phyloP scores from a whole-genome alignment of 2,329 filamentous ascomycete species.

The Neonectria faginata region DNA sequence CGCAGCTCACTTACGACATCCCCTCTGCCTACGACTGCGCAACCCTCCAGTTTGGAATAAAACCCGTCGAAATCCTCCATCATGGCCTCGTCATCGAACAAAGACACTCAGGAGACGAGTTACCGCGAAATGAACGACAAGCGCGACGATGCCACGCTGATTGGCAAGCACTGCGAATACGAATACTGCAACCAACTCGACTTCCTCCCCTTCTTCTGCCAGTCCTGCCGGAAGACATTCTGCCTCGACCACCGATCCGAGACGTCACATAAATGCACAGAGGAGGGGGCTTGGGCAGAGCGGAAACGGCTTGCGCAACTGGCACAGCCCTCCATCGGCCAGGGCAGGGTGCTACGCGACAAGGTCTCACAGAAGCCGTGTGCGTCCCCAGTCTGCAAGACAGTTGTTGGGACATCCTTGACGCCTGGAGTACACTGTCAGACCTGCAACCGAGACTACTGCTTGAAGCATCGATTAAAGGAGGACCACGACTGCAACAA shows the following conservation, averaged over 20 bases:
- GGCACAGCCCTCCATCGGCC: constrained; percentile 64
- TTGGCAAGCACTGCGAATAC: constrained; percentile 92
- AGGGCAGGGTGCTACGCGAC: constrained; percentile 66
- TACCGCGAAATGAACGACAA: constrained; percentile 79
- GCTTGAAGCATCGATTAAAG: constrained; percentile 78
- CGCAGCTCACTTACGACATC: constrained; percentile 44
- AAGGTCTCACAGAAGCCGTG: constrained; percentile 74
- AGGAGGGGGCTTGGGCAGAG: constrained; percentile 72
- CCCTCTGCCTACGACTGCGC: constrained; percentile 43
- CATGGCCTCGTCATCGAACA: constrained; percentile 66
- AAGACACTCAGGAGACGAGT: constrained; percentile 60
- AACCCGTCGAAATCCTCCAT: constrained; percentile 38
- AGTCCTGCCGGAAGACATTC: constrained; percentile 85
- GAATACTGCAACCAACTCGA: constrained; percentile 94
- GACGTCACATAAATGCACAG: constrained; percentile 76
- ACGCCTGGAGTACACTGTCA: constrained; percentile 78
- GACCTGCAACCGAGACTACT: constrained; percentile 79
- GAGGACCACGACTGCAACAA: constrained; percentile 90
- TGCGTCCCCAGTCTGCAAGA: constrained; percentile 74
- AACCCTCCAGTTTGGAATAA: constrained; percentile 17
- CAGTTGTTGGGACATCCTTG: constrained; percentile 75
- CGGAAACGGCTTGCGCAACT: constrained; percentile 67
- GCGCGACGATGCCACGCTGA: constrained; percentile 79
- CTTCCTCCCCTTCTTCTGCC: constrained; percentile 94
- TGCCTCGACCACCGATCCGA: constrained; percentile 96